Conservation (phyloP, 2,329 filamentous ascomycete genomes). For the Colletotrichum scovillei region DNA sequence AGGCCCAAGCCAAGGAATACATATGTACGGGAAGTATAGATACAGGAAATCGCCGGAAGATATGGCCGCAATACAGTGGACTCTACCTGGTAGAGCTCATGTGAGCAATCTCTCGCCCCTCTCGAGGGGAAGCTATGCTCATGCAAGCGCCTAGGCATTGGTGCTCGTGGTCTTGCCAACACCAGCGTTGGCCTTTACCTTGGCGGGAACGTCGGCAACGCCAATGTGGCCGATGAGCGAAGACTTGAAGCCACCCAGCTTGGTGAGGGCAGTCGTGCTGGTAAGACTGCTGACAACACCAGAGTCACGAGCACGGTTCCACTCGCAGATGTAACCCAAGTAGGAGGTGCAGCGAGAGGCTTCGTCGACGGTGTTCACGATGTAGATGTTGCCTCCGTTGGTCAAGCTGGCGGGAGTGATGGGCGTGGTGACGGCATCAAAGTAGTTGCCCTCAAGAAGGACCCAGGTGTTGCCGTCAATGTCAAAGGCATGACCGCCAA, state of each 20-base stretch:
- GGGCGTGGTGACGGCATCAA: conserved; percentile 52
- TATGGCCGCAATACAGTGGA: background rate
- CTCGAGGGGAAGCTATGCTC: background rate
- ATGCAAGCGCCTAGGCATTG: background rate
- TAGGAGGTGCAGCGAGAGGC: conserved; percentile 34
- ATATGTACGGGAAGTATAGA: conserved; percentile 9
- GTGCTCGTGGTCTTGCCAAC: conserved; percentile 38
- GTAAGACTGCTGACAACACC: conserved; percentile 33
- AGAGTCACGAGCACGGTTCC: conserved; percentile 38
- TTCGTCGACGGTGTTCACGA: conserved; percentile 41
- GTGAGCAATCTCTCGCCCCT: background rate
- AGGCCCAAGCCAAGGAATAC: background rate
- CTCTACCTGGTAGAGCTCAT: background rate
- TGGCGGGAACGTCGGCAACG: conserved; percentile 38
- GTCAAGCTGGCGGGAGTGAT: conserved; percentile 44
- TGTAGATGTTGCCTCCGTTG: conserved; percentile 39
- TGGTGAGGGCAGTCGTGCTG: conserved; percentile 31
- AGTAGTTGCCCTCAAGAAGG: conserved; percentile 47
- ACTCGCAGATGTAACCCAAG: conserved; percentile 41
- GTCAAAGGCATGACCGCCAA: conserved; percentile 60
- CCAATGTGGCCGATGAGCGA: conserved; percentile 38
- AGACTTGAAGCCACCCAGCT: conserved; percentile 37
- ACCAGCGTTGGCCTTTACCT: conserved; percentile 40
- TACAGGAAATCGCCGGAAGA: background rate
- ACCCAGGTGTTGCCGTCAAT: conserved; percentile 52